Conservation (phyloP, 1,284 basidiomycete species). For the Kalmanozyma brasiliensis region DNA sequence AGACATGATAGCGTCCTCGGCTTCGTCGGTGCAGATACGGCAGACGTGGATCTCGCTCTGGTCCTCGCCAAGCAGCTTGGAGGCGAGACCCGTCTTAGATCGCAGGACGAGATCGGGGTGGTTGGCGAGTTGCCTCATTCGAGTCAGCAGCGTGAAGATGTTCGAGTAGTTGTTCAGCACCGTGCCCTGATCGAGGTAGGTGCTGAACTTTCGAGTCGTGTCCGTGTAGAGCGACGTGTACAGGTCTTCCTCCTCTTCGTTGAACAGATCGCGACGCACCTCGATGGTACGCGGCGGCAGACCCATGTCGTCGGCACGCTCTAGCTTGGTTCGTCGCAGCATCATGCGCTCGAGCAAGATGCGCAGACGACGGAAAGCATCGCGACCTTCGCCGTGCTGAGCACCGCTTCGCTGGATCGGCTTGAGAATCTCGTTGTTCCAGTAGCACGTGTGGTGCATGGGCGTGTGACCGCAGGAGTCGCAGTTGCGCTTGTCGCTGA, state of each 20-base stretch:
- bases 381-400: slow-evolving; percentile 58
- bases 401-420: slow-evolving; percentile 65
- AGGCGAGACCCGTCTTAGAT: slow-evolving; percentile 74
- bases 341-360: slow-evolving; percentile 93
- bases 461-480: slow-evolving; percentile 92
- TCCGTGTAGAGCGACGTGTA: slow-evolving; percentile 92
- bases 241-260: slow-evolving; percentile 94
- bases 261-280: slow-evolving; percentile 91
- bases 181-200: slow-evolving; percentile 90
- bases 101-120: slow-evolving; percentile 90
- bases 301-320: slow-evolving; percentile 96
- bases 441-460: slow-evolving; percentile 83
- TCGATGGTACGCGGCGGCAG: slow-evolving; percentile 93
- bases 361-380: slow-evolving; percentile 63
- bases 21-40: slow-evolving; percentile 94
- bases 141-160: slow-evolving; percentile 70
- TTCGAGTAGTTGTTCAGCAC: slow-evolving; percentile 71
- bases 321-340: slow-evolving; percentile 80
- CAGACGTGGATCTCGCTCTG: slow-evolving; percentile 72
- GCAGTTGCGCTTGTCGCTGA: slow-evolving; percentile 83
- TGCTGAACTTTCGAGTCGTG: slow-evolving; percentile 89
- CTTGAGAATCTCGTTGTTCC: slow-evolving; percentile 67
- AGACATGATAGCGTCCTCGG: slow-evolving; percentile 91
- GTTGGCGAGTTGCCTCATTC: slow-evolving; percentile 69
- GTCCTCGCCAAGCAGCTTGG: slow-evolving; percentile 58